Evolutionary conservation across 495 filamentous ascomycete genomes (phyloP).

Genomic region (Elaphomyces granulatus): DNA sequence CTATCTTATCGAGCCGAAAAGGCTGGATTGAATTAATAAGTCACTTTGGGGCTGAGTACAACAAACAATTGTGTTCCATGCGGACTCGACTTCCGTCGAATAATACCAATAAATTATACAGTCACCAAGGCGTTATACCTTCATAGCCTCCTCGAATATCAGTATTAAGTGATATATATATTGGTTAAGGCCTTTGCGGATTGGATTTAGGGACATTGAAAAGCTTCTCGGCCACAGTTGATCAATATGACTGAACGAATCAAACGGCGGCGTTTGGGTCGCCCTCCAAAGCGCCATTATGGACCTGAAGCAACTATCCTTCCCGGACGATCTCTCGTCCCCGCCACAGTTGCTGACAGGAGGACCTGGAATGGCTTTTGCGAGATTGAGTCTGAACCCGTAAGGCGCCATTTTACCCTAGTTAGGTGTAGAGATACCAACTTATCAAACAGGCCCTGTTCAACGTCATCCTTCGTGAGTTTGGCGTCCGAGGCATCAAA

Average conservation of each 20-base stretch:
- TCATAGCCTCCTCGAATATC: too few relatives aligned
- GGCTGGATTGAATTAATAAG: too few relatives aligned
- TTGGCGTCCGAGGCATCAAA: constrained; percentile 59
- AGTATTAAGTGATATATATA: too few relatives aligned
- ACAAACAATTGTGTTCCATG: too few relatives aligned
- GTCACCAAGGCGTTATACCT: too few relatives aligned
- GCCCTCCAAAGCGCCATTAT: constrained; percentile 1
- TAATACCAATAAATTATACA: too few relatives aligned
- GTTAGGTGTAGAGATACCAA: background rate
- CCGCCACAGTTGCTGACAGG: constrained; percentile 30
- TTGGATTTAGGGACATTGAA: background rate
- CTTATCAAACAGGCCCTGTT: constrained; percentile 52
- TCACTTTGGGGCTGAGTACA: too few relatives aligned
- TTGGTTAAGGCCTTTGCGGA: too few relatives aligned
- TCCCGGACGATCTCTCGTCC: background rate
- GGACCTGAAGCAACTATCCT: background rate
- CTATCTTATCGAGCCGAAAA: too few relatives aligned
- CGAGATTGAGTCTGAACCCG: constrained; percentile 85
- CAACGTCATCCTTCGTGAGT: constrained; percentile 64
- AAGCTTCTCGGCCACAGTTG: background rate
- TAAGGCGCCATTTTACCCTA: constrained; percentile 21
- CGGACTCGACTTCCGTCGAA: too few relatives aligned
- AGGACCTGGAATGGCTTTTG: constrained; percentile 60
- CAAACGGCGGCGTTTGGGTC: constrained; percentile 23
- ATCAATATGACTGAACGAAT: constrained; percentile 20